phyloP scores from a whole-genome alignment of 176 grass and related monocot genomes.

The Thinopyrum elongatum region DNA sequence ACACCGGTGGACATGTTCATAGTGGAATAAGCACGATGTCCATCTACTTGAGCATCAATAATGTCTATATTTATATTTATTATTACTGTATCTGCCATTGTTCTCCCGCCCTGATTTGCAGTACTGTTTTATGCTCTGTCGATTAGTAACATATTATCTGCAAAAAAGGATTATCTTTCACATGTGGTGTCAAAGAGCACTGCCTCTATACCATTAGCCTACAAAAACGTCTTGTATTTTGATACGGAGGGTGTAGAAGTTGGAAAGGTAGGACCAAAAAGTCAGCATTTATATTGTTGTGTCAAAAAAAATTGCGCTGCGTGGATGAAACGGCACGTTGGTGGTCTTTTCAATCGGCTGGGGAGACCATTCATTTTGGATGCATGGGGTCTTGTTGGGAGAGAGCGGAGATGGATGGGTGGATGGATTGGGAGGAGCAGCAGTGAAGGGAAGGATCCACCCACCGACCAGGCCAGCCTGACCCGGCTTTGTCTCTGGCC shows the following conservation, averaged over 20 bases:
- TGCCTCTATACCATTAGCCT: no score
- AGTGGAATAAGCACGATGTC: conserved; percentile 33
- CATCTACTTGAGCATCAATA: conserved; percentile 17
- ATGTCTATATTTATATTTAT: conserved; percentile 7
- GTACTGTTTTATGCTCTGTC: no score
- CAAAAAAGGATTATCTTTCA: no score
- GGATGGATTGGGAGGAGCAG: background rate
- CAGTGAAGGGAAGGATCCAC: background rate
- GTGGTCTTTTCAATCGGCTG: background rate
- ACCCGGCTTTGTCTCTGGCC: conserved; percentile 20
- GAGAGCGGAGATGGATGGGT: background rate
- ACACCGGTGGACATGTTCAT: conserved; percentile 32
- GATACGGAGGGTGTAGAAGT: no score
- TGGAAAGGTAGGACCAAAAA: no score
- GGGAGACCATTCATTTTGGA: background rate
- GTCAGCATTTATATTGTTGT: no score
- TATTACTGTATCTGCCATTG: background rate
- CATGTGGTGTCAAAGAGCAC: no score
- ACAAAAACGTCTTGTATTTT: no score
- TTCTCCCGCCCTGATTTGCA: background rate
- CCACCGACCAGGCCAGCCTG: conserved; percentile 12
- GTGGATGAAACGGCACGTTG: background rate
- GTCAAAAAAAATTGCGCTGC: background rate
- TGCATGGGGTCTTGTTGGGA: background rate
- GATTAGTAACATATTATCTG: no score